These are phyloP conservation scores for Termitomyces sp. DNA, from an alignment of 768 basidiomycete species.

Conservation along the genomic window DNA sequence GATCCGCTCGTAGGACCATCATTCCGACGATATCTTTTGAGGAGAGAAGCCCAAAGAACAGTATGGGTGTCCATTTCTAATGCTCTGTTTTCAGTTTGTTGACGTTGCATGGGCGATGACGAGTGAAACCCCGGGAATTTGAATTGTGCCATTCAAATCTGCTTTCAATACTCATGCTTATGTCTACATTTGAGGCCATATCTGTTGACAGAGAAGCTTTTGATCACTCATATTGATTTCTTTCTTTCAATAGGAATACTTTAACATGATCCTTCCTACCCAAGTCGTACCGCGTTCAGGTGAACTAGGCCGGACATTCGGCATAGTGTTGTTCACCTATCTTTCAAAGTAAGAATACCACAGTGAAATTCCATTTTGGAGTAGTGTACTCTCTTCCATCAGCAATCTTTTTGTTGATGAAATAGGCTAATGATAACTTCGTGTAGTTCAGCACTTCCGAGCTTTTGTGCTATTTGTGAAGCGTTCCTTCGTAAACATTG, in stretches of 20 bases:
- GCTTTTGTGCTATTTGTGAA: not conserved
- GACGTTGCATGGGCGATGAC: too few relatives aligned
- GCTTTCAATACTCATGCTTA: too few relatives aligned
- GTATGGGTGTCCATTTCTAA: too few relatives aligned
- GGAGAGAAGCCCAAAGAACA: too few relatives aligned
- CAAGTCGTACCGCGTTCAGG: slow-evolving; percentile 54
- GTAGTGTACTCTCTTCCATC: slow-evolving; percentile 45
- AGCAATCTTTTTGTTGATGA: slow-evolving; percentile 48
- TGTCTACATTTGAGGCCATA: slow-evolving; percentile 66
- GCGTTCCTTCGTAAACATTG: not conserved
- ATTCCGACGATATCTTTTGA: too few relatives aligned
- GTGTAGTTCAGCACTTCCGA: not conserved
- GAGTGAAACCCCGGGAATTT: too few relatives aligned
- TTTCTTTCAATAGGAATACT: slow-evolving; percentile 48
- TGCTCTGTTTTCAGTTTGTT: too few relatives aligned
- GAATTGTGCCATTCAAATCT: too few relatives aligned
- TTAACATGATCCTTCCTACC: slow-evolving; percentile 71
- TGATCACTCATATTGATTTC: slow-evolving; percentile 61
- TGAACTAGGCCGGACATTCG: slow-evolving; percentile 52
- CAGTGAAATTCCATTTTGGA: too few relatives aligned
- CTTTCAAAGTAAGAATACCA: too few relatives aligned
- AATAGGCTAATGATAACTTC: not conserved
- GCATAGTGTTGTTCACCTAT: too few relatives aligned
- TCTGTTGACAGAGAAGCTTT: slow-evolving; percentile 33
- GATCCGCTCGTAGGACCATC: too few relatives aligned